Conservation (phyloP, 225 moss, liverwort and hornwort species). For the Sphagnum contortum region DNA sequence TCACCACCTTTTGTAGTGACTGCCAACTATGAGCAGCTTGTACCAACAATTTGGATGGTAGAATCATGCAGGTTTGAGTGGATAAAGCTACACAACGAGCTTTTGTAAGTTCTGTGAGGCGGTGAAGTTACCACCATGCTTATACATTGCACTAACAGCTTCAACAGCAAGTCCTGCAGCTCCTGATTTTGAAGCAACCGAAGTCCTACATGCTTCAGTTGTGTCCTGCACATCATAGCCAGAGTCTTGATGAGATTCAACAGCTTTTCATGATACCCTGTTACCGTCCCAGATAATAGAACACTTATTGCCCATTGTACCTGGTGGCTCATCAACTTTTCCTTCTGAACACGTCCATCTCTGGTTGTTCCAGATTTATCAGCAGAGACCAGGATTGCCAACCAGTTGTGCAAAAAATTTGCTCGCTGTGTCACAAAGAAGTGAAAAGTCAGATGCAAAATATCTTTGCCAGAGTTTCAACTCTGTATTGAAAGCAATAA, state of each 20-base stretch:
- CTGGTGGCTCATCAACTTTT: slow-evolving; percentile 23
- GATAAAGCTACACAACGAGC: neutral
- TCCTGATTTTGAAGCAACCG: slow-evolving; percentile 12
- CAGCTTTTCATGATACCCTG: slow-evolving; percentile 64
- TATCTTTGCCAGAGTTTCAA: neutral
- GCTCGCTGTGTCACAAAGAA: slow-evolving; percentile 22
- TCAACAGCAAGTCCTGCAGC: slow-evolving; percentile 31
- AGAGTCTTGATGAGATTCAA: slow-evolving; percentile 51
- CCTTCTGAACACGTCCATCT: slow-evolving; percentile 11
- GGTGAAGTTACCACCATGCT: slow-evolving; percentile 17
- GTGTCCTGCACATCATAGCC: slow-evolving; percentile 29
- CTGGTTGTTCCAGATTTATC: slow-evolving; percentile 4
- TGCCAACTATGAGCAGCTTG: no score
- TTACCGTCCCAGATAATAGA: slow-evolving; percentile 5
- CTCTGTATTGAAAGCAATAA: no score
- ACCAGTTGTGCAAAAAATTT: slow-evolving; percentile 38
- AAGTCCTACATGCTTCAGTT: slow-evolving; percentile 10
- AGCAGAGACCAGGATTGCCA: slow-evolving; percentile 24
- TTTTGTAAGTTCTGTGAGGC: slow-evolving; percentile 6
- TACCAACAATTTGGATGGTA: no score
- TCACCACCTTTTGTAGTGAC: no score
- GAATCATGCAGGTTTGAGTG: no score
- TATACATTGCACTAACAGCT: slow-evolving; percentile 31
- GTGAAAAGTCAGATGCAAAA: neutral
- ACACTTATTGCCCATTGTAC: slow-evolving; percentile 21